Conservation (phyloP, 2,329 filamentous ascomycete species). For the Fusarium torulosum region DNA sequence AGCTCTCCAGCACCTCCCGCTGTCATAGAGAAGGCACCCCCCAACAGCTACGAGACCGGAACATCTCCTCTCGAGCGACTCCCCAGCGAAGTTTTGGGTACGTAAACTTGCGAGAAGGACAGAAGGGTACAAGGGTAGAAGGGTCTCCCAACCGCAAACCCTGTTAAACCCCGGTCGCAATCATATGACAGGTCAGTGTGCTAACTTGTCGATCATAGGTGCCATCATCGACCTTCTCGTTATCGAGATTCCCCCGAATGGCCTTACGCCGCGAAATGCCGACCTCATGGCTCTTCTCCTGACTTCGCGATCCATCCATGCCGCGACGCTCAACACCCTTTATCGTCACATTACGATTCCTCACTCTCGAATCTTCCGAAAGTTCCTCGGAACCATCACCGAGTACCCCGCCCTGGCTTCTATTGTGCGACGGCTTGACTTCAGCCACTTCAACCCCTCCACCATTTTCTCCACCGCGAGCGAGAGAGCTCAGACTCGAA, state of each 20-base stretch:
- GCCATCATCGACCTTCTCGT: slow-evolving; percentile 81
- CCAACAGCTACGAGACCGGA: slow-evolving; percentile 57
- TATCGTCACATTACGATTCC: slow-evolving; percentile 86
- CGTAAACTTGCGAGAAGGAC: slow-evolving; percentile 48
- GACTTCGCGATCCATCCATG: slow-evolving; percentile 80
- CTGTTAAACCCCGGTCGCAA: slow-evolving; percentile 27
- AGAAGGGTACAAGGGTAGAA: slow-evolving; percentile 1
- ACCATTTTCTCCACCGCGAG: slow-evolving; percentile 80
- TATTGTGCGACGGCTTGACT: slow-evolving; percentile 83
- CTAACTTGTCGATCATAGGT: slow-evolving; percentile 60
- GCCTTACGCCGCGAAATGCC: slow-evolving; percentile 79
- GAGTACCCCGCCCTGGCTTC: slow-evolving; percentile 77
- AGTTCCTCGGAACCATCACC: slow-evolving; percentile 78
- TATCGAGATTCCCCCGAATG: slow-evolving; percentile 78
- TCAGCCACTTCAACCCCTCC: slow-evolving; percentile 86
- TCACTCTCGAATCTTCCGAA: slow-evolving; percentile 85
- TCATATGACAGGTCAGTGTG: slow-evolving; percentile 24
- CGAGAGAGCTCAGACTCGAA: slow-evolving; percentile 80
- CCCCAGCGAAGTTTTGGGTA: slow-evolving; percentile 78
- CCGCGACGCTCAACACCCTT: slow-evolving; percentile 78
- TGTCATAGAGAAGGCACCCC: slow-evolving; percentile 45
- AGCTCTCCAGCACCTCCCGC: slow-evolving; percentile 56
- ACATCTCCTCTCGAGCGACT: slow-evolving; percentile 73
- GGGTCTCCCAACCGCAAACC: slow-evolving; percentile 12
- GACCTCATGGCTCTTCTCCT: slow-evolving; percentile 82